phyloP scores from a whole-genome alignment of 2,329 filamentous ascomycete species.

The Saccharata proteae region DNA sequence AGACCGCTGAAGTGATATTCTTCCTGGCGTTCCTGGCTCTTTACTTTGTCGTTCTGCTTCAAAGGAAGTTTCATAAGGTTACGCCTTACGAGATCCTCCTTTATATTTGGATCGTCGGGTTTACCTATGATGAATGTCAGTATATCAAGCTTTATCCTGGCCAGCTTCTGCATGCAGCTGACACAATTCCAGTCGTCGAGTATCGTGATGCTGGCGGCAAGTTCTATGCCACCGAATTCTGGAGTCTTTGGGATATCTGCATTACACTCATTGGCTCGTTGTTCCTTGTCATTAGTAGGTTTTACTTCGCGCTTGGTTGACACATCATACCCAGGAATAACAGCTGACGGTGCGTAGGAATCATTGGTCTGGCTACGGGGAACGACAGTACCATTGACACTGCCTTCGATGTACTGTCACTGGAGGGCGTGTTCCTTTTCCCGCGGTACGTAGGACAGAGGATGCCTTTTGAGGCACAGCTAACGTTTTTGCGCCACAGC shows the following conservation, averaged over 20 bases:
- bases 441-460: conserved; percentile 39
- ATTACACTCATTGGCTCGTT: conserved; percentile 62
- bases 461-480: conserved; percentile 9
- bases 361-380: conserved; percentile 51
- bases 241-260: conserved; percentile 52
- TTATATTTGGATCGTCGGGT: conserved; percentile 77
- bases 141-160: neutral
- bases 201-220: conserved; percentile 4
- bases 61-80: conserved; percentile 54
- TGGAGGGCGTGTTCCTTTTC: conserved; percentile 83
- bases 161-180: conserved; percentile 16
- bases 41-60: conserved; percentile 77
- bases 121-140: conserved; percentile 64
- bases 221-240: conserved; percentile 48
- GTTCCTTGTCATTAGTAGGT: conserved; percentile 61
- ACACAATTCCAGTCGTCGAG: conserved; percentile 21
- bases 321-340: conserved; percentile 1
- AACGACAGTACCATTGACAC: conserved; percentile 56
- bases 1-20: conserved; percentile 72
- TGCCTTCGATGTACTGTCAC: conserved; percentile 77
- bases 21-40: conserved; percentile 64
- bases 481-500: conserved; percentile 29
- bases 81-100: conserved; percentile 59
- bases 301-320: neutral
- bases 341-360: conserved; percentile 33